Percentiles rank a stretch among this genome's conserved stretches.
Evolutionary conservation across 495 filamentous ascomycete species (phyloP).

Genomic region (Tuber brumale): DNA sequence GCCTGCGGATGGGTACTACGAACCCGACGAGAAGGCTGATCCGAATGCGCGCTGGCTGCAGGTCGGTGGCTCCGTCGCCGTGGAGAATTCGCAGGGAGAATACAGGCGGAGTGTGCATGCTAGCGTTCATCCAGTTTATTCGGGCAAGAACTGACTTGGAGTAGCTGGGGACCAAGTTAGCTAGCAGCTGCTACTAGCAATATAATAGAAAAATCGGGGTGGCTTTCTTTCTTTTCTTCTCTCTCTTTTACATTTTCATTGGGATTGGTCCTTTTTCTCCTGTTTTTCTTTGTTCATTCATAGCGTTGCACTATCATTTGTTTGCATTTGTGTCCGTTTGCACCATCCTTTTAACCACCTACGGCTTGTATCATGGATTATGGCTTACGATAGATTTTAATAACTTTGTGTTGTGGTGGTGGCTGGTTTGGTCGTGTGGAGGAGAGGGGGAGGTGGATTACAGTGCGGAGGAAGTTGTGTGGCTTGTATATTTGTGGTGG

Average conservation of each 20-base stretch:
- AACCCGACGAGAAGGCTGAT: slow-evolving; percentile 13
- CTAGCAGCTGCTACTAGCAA: not conserved
- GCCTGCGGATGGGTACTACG: slow-evolving; percentile 16
- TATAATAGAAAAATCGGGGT: slow-evolving; percentile 3
- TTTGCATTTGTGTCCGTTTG: not conserved
- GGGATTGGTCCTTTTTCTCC: slow-evolving; percentile 11
- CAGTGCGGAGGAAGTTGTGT: not conserved
- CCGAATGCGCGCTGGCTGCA: slow-evolving; percentile 25
- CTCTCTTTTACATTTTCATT: slow-evolving; percentile 2
- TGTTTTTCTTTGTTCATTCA: slow-evolving; percentile 10
- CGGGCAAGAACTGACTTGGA: not conserved
- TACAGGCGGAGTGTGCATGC: slow-evolving; percentile 22
- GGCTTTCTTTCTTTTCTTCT: slow-evolving; percentile 13
- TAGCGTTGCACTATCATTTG: slow-evolving; percentile 9
- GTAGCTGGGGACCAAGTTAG: slow-evolving; percentile 6
- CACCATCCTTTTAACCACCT: not conserved
- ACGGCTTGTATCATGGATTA: not conserved
- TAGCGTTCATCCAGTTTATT: slow-evolving; percentile 20
- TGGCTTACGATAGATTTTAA: not conserved
- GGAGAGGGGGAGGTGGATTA: not conserved
- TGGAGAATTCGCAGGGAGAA: slow-evolving; percentile 14
- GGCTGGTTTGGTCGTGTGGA: not conserved
- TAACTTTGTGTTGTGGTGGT: not conserved
- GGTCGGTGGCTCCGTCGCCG: slow-evolving; percentile 14
- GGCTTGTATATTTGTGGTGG: not conserved